Base-by-base conservation (phyloP, 1,284 basidiomycete species). In the Fomitopsis betulina region DNA sequence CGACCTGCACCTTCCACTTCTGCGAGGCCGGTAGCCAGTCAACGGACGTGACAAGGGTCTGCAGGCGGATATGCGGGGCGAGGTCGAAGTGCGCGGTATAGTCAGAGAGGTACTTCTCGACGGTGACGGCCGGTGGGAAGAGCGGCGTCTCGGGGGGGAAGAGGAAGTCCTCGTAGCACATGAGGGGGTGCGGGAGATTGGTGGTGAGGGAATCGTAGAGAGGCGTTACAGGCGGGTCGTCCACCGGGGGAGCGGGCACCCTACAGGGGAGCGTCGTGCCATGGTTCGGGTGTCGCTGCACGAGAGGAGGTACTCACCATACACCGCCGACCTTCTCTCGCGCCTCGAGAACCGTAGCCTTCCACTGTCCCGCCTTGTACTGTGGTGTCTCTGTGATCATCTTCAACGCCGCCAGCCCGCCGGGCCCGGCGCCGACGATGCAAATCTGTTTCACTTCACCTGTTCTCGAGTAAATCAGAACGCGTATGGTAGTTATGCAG, bases 191-290 rank as follows among this genome's bases (percentile, higher is more conserved):
- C 0, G 90, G 87, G 2, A 92, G 69, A 65, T 92, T 93, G 1
- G 90, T 86, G 21, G 84, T 85, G 19, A 93, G 73, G 0, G 86
- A 86, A 63, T 92, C 87, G 65, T 93, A 92, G 19, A 91, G 64
- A 0, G 91, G 83, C 0, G 88, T 86, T 17, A 79, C 67, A 1
- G 89, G 89, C 7, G 80, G 84, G 37, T 82, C 68, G 17, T 73
- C 75, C 35, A 71, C 69, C 2, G 82, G 76, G 30, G 76, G 71
- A 15, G 81, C 80, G 25, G 87, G 83, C 35, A 81, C 69, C 86
- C 87, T 88, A 13, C 43, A 32, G 17, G 6, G n/a, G 6, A 8
- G n/a, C 10, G 35, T 32, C 27, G 23, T 9, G 32, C 12, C 5
- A 1, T 37, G 12, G 50, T n/a, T 7, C 38, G 1, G 32, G 38